Conservation (phyloP, 441 rosid species). For the Rhodomyrtus psidioides region DNA sequence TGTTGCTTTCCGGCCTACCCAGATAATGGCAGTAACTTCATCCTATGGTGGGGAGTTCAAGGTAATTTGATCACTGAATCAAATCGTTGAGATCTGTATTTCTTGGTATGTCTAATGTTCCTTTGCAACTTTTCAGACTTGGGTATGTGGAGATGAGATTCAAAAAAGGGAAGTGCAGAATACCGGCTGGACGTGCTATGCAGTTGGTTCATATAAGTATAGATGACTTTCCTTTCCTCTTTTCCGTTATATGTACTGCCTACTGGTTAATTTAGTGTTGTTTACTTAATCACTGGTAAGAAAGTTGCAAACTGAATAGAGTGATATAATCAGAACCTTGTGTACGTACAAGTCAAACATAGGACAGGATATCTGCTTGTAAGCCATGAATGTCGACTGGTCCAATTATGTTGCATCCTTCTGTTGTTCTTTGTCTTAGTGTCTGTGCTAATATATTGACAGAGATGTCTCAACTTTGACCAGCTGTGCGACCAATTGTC, state of each 20-base stretch:
- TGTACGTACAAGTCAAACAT: neutral
- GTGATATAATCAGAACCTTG: neutral
- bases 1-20: conserved; percentile 67
- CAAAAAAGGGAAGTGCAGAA: conserved; percentile 31
- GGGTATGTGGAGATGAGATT: conserved; percentile 53
- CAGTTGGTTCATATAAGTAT: conserved; percentile 94
- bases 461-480: neutral
- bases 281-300: neutral
- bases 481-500: neutral
- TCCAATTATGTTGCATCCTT: neutral
- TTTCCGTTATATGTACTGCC: neutral
- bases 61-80: conserved; percentile 30
- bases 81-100: neutral
- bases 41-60: conserved; percentile 92
- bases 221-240: neutral
- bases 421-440: neutral
- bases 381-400: neutral
- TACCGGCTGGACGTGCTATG: conserved; percentile 82
- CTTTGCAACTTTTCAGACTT: conserved; percentile 37
- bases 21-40: conserved; percentile 71
- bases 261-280: neutral
- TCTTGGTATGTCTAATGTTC: neutral
- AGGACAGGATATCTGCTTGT: neutral
- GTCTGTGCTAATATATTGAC: neutral
- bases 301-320: neutral